These are phyloP conservation scores for Knufia petricola DNA, from an alignment of 2,329 filamentous ascomycete genomes.

Conservation along the genomic window DNA sequence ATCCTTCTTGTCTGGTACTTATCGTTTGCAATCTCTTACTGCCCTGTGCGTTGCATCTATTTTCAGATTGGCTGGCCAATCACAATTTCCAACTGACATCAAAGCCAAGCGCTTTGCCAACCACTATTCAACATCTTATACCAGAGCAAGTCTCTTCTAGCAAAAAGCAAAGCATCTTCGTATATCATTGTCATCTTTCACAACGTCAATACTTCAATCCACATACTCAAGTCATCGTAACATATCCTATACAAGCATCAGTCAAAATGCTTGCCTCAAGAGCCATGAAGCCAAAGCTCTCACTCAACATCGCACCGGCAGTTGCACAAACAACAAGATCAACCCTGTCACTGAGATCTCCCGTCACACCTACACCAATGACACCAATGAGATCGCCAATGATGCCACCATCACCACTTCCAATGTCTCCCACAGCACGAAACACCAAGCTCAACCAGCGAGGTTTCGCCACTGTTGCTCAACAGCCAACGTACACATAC, in stretches of 20 bases:
- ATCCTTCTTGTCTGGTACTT: constrained; percentile 27
- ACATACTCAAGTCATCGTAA: not conserved
- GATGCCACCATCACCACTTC: constrained; percentile 30
- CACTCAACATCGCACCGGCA: constrained; percentile 35
- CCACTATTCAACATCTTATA: constrained; percentile 1
- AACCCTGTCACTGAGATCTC: constrained; percentile 34
- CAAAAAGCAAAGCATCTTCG: not conserved
- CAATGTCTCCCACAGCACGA: constrained; percentile 32
- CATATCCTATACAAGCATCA: constrained; percentile 7
- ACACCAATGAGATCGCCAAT: constrained; percentile 28
- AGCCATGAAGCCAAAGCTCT: constrained; percentile 38
- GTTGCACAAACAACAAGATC: constrained; percentile 27
- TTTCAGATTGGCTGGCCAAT: constrained; percentile 36
- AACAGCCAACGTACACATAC: constrained; percentile 34
- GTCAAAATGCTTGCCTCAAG: constrained; percentile 32
- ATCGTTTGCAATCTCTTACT: constrained; percentile 27
- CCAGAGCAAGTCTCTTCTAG: constrained; percentile 2
- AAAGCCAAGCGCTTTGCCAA: constrained; percentile 1
- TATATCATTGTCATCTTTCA: not conserved
- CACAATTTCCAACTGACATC: constrained; percentile 14
- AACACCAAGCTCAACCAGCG: constrained; percentile 30
- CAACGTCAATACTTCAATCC: not conserved
- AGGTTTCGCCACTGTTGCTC: constrained; percentile 31
- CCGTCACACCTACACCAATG: constrained; percentile 27
- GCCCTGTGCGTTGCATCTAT: constrained; percentile 24